Evolutionary conservation across 345 rosid species (phyloP).

Genomic region (Hypericum perforatum): DNA sequence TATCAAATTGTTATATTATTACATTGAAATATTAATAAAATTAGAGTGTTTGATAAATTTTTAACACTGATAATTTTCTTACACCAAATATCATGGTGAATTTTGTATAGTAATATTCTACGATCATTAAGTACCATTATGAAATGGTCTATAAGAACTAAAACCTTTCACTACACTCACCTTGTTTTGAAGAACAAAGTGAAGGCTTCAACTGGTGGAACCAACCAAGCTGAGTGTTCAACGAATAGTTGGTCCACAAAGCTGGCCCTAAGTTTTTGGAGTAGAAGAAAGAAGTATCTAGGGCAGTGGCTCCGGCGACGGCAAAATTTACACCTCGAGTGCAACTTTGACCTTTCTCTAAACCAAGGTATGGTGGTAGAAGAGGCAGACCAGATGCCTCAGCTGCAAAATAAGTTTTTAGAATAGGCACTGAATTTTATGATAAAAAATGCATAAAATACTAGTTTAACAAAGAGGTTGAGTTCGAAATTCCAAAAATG

Average conservation of each 20-base stretch:
- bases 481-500: too few relatives aligned
- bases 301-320: conserved; percentile 63
- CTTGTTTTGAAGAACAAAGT: conserved; percentile 34
- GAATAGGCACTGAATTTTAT: not conserved
- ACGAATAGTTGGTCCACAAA: conserved; percentile 38
- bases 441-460: not conserved
- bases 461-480: too few relatives aligned
- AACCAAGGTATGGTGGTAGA: conserved; percentile 41
- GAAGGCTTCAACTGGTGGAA: conserved; percentile 51
- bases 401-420: conserved; percentile 23
- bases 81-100: too few relatives aligned
- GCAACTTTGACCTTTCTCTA: conserved; percentile 12
- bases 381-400: conserved; percentile 47
- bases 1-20: too few relatives aligned
- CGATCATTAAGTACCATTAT: too few relatives aligned
- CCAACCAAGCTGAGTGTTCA: conserved; percentile 48
- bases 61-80: too few relatives aligned
- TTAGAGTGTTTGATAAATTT: too few relatives aligned
- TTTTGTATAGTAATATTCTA: too few relatives aligned
- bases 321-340: conserved; percentile 47
- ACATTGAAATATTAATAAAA: too few relatives aligned
- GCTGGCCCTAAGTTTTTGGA: conserved; percentile 20
- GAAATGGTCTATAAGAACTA: too few relatives aligned
- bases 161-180: conserved; percentile 15
- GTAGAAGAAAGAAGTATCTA: conserved; percentile 30